phyloP scores from a whole-genome alignment of 164 flowering plant genomes.

The Nelumbo lutea region DNA sequence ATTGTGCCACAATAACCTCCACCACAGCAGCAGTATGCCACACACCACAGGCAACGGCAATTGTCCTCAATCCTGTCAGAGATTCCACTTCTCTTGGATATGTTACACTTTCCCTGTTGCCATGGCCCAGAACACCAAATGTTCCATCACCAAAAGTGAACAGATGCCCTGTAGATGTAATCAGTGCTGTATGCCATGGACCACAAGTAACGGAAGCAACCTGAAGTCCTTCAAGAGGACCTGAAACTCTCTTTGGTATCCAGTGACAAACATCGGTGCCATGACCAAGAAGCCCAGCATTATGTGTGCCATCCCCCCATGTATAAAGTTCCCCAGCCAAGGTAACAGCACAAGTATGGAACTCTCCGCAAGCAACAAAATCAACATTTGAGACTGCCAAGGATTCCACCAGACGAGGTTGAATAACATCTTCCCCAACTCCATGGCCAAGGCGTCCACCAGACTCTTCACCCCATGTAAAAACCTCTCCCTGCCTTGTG shows the following conservation, averaged over 20 bases:
- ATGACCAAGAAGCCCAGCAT: conserved; percentile 38
- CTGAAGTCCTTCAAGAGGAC: conserved; percentile 35
- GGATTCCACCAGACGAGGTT: conserved; percentile 36
- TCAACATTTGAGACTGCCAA: conserved; percentile 27
- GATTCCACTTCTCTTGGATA: conserved; percentile 38
- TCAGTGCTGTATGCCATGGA: conserved; percentile 37
- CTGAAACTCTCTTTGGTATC: conserved; percentile 39
- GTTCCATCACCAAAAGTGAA: conserved; percentile 45
- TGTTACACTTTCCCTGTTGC: conserved; percentile 25
- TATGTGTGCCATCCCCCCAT: conserved; percentile 39
- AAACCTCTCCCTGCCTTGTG: conserved; percentile 36
- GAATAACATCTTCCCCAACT: conserved; percentile 28
- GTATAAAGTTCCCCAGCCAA: conserved; percentile 34
- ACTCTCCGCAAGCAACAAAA: conserved; percentile 36
- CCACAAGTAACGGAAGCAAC: conserved; percentile 35
- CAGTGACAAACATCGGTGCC: conserved; percentile 33
- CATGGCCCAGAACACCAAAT: conserved; percentile 40
- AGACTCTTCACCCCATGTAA: conserved; percentile 43
- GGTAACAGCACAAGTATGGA: conserved; percentile 39
- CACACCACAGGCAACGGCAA: conserved; percentile 39
- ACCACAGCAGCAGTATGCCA: conserved; percentile 45
- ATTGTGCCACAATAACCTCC: conserved; percentile 33
- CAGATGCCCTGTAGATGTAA: conserved; percentile 30
- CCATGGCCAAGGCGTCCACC: conserved; percentile 44
- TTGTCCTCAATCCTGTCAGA: conserved; percentile 31